Base-by-base conservation (phyloP, 2,329 filamentous ascomycete genomes). In the Fusarium napiforme region DNA sequence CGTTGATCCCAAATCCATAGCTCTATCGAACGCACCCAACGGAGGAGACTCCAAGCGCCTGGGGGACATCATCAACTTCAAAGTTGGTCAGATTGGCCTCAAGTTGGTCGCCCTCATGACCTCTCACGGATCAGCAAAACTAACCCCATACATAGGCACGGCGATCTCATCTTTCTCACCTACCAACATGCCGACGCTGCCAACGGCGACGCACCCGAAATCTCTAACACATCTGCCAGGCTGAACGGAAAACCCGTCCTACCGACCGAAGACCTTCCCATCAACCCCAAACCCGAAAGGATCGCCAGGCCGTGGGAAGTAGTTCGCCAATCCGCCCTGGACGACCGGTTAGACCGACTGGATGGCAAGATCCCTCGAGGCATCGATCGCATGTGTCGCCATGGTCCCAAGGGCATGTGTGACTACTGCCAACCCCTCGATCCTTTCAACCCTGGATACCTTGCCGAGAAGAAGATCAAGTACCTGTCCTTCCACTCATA, bases 381-480 rank as follows among this genome's bases (percentile, higher is more conserved):
- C 70, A 88, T 88, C 66, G 94, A 97, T 81, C 93, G 93, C 80
- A 96, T 99, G 95, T 99, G 96, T 85, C 92, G 94, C 71, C 96
- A 99, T 81, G 96, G 96, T 3, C 92, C 93, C 58, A 98, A 97
- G 84, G 96, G 96, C 81, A 99, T 99, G 96, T 99, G 96, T 83
- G 96, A 99, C 84, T 97, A 98, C 84, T 99, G 96, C 85, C 97
- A 97, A 90, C 97, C 97, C 0, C 85, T 98, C 57, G 96, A 99
- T 79, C 96, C 96, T 2, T 99, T 97, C 83, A 92, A 97, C 79
- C 83, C 92, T n/a, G 91, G 91, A 63, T 98, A 98, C 78, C 88
- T 99, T 23, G 90, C 90, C 36, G 96, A 99, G 77, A 97, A 96
- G 87, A 98, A 98, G 87, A 98, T 99, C 88, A 99, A 99, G 83